Conservation (phyloP, 495 filamentous ascomycete species). For the Astrothelium subdiscretum region DNA sequence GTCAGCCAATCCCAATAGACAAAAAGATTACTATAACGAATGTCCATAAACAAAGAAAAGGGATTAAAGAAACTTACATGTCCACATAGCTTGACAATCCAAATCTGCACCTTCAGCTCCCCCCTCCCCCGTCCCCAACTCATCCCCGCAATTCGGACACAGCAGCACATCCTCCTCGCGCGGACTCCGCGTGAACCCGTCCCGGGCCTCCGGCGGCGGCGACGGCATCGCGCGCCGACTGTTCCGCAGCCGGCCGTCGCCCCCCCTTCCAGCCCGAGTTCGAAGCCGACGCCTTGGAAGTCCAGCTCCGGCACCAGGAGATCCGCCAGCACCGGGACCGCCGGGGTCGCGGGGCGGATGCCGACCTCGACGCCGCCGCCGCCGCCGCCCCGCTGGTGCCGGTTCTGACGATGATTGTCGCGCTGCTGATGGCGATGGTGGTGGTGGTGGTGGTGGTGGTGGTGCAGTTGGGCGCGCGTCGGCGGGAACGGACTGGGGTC, state of each 20-base stretch:
- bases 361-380: neutral
- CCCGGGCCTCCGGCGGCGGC: constrained; percentile 42
- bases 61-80: constrained; percentile 45
- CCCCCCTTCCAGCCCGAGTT: constrained; percentile 13
- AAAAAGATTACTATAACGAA: too few species aligned
- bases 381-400: neutral
- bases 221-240: constrained; percentile 19
- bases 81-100: constrained; percentile 62
- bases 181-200: constrained; percentile 54
- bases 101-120: constrained; percentile 53
- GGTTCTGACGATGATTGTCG: too few species aligned
- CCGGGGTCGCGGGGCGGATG: neutral
- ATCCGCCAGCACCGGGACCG: neutral
- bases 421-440: neutral
- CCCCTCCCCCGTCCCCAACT: constrained; percentile 48
- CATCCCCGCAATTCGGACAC: constrained; percentile 61
- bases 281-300: constrained; percentile 13
- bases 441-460: constrained; percentile 3
- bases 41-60: neutral
- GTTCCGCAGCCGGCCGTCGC: neutral
- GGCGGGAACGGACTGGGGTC: neutral
- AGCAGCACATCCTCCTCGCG: constrained; percentile 51
- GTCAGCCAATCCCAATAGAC: too few species aligned
- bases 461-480: neutral
- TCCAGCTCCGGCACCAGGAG: neutral